These are phyloP conservation scores for Sporothrix brunneoviolacea DNA, from an alignment of 2,329 filamentous ascomycete genomes.

Conservation along the genomic window DNA sequence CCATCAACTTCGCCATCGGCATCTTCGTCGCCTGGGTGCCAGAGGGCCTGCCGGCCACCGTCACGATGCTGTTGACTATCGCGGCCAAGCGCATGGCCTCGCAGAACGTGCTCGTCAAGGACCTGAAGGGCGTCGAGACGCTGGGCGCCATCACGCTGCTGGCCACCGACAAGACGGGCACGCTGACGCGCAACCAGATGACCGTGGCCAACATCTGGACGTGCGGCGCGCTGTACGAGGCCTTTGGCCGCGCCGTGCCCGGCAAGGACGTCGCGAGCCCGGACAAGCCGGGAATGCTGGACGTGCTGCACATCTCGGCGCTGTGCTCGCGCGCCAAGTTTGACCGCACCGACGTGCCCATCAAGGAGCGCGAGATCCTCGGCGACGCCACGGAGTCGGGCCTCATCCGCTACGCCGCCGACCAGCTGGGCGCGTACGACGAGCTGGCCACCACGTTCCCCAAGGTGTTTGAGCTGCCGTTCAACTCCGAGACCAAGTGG, in stretches of 20 bases:
- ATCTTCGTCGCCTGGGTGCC: conserved; percentile 35
- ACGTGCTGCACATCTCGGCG: conserved; percentile 13
- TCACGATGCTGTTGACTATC: conserved; percentile 24
- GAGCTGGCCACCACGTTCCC: conserved; percentile 38
- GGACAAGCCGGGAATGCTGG: conserved; percentile 37
- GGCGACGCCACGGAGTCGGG: conserved; percentile 20
- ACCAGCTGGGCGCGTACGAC: conserved; percentile 42
- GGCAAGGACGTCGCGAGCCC: conserved; percentile 50
- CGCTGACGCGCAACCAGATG: conserved; percentile 59
- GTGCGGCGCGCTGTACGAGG: too few relatives aligned
- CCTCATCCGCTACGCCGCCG: conserved; percentile 50
- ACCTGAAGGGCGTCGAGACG: conserved; percentile 48
- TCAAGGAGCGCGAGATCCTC: conserved; percentile 16
- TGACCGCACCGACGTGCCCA: conserved; percentile 17
- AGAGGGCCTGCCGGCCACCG: conserved; percentile 34
- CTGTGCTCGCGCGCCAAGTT: conserved; percentile 19
- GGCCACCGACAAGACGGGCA: too few relatives aligned
- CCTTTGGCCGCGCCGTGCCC: conserved; percentile 52
- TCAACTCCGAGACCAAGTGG: conserved; percentile 59
- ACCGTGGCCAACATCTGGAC: too few relatives aligned
- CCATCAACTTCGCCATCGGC: conserved; percentile 19
- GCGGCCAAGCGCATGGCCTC: conserved; percentile 33
- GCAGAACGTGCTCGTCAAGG: conserved; percentile 51
- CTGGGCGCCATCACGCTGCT: conserved; percentile 48
- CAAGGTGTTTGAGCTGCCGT: conserved; percentile 54